Evolutionary conservation across 495 filamentous ascomycete genomes (phyloP).

Genomic region (Recurvomyces mirabilis): DNA sequence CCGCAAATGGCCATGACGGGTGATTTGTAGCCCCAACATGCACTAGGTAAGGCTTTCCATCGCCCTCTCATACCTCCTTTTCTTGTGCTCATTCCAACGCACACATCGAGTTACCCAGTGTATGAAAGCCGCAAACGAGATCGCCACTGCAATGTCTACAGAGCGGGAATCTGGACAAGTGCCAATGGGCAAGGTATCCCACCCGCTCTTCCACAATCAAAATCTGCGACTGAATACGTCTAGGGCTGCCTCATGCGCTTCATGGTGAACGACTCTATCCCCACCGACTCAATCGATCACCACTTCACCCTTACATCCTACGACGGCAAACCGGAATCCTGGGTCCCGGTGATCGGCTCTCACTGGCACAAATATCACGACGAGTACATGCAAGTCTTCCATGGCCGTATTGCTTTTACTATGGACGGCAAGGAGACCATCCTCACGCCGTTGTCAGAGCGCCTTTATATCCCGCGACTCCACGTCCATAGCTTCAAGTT

Average conservation of each 20-base stretch:
- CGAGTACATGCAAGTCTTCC: neutral
- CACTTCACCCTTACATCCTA: neutral
- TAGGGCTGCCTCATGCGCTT: neutral
- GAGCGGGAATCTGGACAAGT: neutral
- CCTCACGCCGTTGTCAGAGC: neutral
- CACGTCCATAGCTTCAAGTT: constrained; percentile 1
- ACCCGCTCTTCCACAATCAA: neutral
- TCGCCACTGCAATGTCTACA: no score
- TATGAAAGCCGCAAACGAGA: no score
- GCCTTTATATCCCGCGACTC: neutral
- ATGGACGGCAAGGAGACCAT: neutral
- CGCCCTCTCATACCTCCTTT: no score
- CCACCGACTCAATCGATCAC: neutral
- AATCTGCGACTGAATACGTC: neutral
- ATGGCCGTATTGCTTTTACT: neutral
- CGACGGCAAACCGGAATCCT: neutral
- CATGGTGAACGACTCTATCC: neutral
- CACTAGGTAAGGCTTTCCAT: no score
- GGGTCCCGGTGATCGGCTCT: neutral
- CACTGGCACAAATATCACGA: neutral
- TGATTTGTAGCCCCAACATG: no score
- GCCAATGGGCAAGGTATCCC: neutral
- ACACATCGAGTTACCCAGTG: no score
- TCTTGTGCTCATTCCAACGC: no score
- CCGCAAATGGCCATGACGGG: no score